Evolutionary conservation across 2,329 filamentous ascomycete species (phyloP), one percentile per base, ranked within the genome.

Genomic region (Colletotrichum eremochloae): DNA sequence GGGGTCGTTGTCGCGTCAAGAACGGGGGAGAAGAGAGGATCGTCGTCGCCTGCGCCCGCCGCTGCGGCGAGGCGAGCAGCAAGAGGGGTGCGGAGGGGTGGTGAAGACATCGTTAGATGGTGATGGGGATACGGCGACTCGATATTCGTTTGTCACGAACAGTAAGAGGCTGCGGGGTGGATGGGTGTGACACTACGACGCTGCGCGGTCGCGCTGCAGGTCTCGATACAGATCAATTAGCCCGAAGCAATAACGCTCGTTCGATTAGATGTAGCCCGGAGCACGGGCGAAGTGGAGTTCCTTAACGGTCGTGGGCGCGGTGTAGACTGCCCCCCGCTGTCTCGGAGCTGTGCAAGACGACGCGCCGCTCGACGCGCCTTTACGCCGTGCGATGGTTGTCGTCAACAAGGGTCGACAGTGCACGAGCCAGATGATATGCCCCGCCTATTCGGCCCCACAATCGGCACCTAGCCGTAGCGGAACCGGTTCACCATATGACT

Each of bases 1-100:
- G 71, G 71, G 3, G 84, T 83, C 3, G 85, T 85, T 5, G 86
- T 85, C 4, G 14, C n/a, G 68, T 82, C 81, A n/a, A 83, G 81
- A 15, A 78, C 79, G 57, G 79, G 82, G 31, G 80, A 82, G 15
- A 85, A 83, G 6, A 81, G 76, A 1, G 84, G 83, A 3, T 86
- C 82, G 67, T 77, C 79, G 44, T 79, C 79, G 57, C 79, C 63
- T 33, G 53, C 60, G 60, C 61, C 60, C n/a, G 46, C 48, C 14
- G n/a, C 61, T 9, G 46, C 46, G 33, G 61, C 46, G 9, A 53
- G 48, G 53, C 69, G 69, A 31, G 53, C 46, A 38, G 42, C 56
- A 53, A 61, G 58, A 38, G 69, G 66, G 9, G 69, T 72, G 44
- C 57, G 68, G 60, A 72, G 20, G 29, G 48, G 24, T 55, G 62